Conservation (phyloP, 441 rosid genomes). For the Monsonia emarginata region DNA sequence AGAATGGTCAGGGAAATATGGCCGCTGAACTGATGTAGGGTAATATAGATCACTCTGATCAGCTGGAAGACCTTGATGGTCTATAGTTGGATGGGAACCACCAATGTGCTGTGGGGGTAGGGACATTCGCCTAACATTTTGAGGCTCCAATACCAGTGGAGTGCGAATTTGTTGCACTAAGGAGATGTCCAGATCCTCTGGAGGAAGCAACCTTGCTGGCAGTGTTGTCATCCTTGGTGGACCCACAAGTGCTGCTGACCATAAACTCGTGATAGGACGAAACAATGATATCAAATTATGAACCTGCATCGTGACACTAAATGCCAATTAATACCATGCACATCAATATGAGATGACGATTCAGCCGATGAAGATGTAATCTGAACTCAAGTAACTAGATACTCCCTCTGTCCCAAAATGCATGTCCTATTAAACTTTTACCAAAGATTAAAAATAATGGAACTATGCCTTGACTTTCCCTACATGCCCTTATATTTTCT, state of each 20-base stretch:
- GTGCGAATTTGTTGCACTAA: constrained; percentile 8
- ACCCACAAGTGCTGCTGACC: constrained; percentile 18
- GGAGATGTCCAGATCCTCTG: constrained; percentile 12
- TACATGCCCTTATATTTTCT: too few species aligned
- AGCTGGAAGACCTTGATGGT: constrained; percentile 18
- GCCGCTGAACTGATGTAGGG: constrained; percentile 18
- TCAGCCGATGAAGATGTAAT: not conserved
- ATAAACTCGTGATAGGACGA: constrained; percentile 27
- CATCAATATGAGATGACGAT: not conserved
- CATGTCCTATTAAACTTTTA: too few species aligned
- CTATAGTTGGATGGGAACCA: constrained; percentile 22
- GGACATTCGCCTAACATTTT: constrained; percentile 15
- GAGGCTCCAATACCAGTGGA: constrained; percentile 12
- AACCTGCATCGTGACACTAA: constrained; percentile 29
- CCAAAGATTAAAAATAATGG: too few species aligned
- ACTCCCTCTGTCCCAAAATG: too few species aligned
- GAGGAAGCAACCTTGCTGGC: constrained; percentile 18
- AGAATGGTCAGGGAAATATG: constrained; percentile 20
- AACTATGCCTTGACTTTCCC: too few species aligned
- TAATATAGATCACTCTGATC: constrained; percentile 19
- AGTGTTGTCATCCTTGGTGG: constrained; percentile 21
- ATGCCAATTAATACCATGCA: not conserved
- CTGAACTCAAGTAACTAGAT: not conserved
- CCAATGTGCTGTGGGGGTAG: constrained; percentile 15
- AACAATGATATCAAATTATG: constrained; percentile 30